These are phyloP conservation scores for Carex littledalei DNA, from an alignment of 176 grass and related monocot genomes.

Conservation along the genomic window DNA sequence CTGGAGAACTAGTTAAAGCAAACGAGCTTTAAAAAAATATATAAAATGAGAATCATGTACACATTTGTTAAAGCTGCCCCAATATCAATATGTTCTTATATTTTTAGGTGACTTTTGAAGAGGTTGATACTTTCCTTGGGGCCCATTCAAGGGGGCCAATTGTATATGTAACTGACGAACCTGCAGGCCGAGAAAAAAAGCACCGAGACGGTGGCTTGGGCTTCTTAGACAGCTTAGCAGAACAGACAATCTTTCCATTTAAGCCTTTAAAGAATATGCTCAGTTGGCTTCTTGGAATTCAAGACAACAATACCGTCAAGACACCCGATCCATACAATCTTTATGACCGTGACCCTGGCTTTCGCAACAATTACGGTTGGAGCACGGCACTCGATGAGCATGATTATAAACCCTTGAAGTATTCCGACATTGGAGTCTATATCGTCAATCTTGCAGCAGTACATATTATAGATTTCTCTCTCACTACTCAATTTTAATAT, in stretches of 20 bases:
- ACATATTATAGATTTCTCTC: background rate
- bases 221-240: slow-evolving; percentile 32
- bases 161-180: slow-evolving; percentile 32
- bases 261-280: slow-evolving; percentile 54
- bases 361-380: slow-evolving; percentile 71
- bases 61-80: background rate
- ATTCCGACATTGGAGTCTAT: slow-evolving; percentile 69
- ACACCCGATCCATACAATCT: slow-evolving; percentile 64
- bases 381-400: slow-evolving; percentile 61
- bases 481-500: background rate
- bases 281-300: slow-evolving; percentile 30
- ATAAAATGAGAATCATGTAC: background rate
- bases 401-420: slow-evolving; percentile 47
- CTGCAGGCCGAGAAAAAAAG: background rate
- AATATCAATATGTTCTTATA: background rate
- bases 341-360: slow-evolving; percentile 50
- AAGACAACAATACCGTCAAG: slow-evolving; percentile 17
- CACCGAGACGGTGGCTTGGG: slow-evolving; percentile 3
- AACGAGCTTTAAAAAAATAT: background rate
- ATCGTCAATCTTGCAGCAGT: slow-evolving; percentile 84
- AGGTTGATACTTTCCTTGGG: slow-evolving; percentile 29
- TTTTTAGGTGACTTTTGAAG: slow-evolving; percentile 43
- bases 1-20: background rate
- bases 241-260: background rate
- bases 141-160: slow-evolving; percentile 36